Base-by-base conservation (phyloP, 176 grass and related monocot species). In the Pharus latifolius region DNA sequence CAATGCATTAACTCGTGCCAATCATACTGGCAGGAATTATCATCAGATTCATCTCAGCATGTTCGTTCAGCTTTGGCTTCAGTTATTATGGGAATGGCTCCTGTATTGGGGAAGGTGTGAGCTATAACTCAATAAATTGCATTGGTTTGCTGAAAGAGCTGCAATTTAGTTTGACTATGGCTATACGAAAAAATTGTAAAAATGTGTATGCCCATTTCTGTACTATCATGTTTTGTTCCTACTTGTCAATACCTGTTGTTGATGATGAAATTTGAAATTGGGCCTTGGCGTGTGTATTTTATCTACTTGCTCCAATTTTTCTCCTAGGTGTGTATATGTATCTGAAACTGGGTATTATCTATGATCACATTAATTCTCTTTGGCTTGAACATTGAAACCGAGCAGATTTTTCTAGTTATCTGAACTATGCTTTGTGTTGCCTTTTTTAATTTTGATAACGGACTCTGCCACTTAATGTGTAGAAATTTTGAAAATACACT, bases 31-130 rank as follows among this genome's bases (percentile, higher is more conserved):
- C 42, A 93, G 90, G 90, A 93, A 30, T 72, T 93, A 9, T 93
- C 90, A 13, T 77, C 82, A 18, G 90, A 93, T 86, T 93, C 90
- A 41, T 93, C 90, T 16, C 90, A 93, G 67, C 90, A 93, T 69
- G 90, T 93, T 70, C 90, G 85, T 62, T 88, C 90, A 80, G 85
- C 85, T 48, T 75, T 93, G 65, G 90, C 90, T 69, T 93, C 90
- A 24, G 90, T 93, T 41, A 93, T 93, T 37, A 93, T 93, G 85
- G 90, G 90, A 41, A 88, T 93, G 90, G 90, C 90, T 55, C 85
- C 90, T 67, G 70, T 88, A 50, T 51, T 93, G 31, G 85, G 85
- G 52, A 93, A 93, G 90, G 90, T 93, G 63, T 59, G 49, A 40
- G 18, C 27, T 38, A 19, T 56, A 77, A 18, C 19, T 37, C 19